These are phyloP conservation scores for Polygonum maritimum DNA, from an alignment of 148 eudicot genomes.

Conservation along the genomic window DNA sequence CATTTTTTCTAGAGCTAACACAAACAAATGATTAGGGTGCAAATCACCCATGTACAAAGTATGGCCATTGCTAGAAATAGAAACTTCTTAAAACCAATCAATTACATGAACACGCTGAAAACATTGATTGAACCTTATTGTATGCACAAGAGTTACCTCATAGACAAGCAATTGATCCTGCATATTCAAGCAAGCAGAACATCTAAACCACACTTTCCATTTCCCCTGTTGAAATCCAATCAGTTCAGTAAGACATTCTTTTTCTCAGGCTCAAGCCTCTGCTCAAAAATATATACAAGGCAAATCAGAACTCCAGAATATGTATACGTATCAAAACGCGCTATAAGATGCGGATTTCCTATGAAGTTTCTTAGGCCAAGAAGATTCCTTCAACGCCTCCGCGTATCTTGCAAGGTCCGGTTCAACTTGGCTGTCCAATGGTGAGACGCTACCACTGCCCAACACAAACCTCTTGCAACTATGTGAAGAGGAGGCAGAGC, in stretches of 20 bases:
- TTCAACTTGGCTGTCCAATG: slow-evolving; percentile 15
- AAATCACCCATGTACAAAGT: too few relatives aligned
- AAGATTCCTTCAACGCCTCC: slow-evolving; percentile 31
- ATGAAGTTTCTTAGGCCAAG: slow-evolving; percentile 16
- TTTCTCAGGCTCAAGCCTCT: background rate
- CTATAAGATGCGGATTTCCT: slow-evolving; percentile 35
- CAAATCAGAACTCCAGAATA: background rate
- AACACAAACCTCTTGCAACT: slow-evolving; percentile 15
- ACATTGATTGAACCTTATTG: background rate
- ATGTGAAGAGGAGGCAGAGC: slow-evolving; percentile 7
- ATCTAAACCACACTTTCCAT: background rate
- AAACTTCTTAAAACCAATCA: too few relatives aligned
- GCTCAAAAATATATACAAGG: slow-evolving; percentile 2
- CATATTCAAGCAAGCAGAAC: background rate
- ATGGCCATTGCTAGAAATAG: too few relatives aligned
- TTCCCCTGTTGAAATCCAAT: background rate
- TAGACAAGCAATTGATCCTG: background rate
- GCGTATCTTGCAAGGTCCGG: slow-evolving; percentile 34
- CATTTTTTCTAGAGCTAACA: background rate
- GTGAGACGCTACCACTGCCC: slow-evolving; percentile 13
- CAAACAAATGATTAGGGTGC: background rate
- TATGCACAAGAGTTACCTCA: background rate
- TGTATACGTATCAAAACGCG: slow-evolving; percentile 11
- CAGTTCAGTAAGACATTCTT: background rate
- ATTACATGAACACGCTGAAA: too few relatives aligned